Conservation (phyloP, 768 basidiomycete species). For the Lactarius deliciosus region DNA sequence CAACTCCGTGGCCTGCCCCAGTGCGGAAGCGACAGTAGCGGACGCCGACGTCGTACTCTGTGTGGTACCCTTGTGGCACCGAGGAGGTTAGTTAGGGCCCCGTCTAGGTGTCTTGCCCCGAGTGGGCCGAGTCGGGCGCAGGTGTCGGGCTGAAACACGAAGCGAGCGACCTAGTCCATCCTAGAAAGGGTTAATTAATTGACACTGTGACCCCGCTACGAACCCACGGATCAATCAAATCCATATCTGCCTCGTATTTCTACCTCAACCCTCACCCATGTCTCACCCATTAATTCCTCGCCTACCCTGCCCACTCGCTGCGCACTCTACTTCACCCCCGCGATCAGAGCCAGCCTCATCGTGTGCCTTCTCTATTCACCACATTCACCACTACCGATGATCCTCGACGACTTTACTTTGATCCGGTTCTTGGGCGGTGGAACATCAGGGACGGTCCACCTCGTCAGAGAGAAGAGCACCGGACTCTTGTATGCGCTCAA, state of each 20-base stretch:
- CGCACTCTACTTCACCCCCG: background rate
- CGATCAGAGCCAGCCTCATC: background rate
- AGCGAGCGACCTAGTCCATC: background rate
- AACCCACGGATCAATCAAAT: background rate
- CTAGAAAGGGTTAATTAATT: background rate
- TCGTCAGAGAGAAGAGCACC: constrained; percentile 7
- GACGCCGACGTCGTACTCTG: no score
- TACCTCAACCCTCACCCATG: background rate
- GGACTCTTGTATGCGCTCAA: constrained; percentile 8
- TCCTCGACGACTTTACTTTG: constrained; percentile 5
- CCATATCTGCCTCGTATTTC: background rate
- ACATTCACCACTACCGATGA: constrained; percentile 1
- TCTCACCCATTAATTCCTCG: background rate
- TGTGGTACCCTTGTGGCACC: no score
- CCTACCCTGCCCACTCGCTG: background rate
- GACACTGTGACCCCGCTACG: background rate
- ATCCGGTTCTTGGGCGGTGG: constrained; percentile 8
- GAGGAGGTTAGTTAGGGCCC: no score
- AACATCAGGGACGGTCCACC: constrained; percentile 5
- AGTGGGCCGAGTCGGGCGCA: background rate
- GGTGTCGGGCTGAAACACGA: background rate
- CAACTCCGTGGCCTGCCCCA: background rate
- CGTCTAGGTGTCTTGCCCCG: no score
- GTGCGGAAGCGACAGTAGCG: no score
- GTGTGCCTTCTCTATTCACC: no score